Percentiles rank a stretch among this genome's conserved stretches.
Evolutionary conservation across 306 rosid species (phyloP).

Genomic region (Hippophae tibetana): DNA sequence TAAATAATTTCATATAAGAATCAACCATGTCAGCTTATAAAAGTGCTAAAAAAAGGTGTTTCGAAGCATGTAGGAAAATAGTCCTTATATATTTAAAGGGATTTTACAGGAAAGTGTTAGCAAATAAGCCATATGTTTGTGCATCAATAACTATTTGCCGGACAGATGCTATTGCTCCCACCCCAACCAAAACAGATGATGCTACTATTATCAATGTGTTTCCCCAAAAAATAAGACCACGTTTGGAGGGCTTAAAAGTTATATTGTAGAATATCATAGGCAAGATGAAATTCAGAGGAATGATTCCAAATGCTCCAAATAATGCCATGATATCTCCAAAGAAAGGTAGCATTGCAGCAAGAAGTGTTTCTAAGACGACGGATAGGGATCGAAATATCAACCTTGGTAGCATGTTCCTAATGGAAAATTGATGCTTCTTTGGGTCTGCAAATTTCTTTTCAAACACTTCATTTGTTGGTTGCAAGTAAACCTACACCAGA

Average conservation of each 20-base stretch:
- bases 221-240: slow-evolving; percentile 38
- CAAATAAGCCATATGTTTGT: slow-evolving; percentile 45
- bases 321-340: slow-evolving; percentile 71
- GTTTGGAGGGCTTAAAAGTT: slow-evolving; percentile 71
- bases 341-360: slow-evolving; percentile 85
- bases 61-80: too few species aligned
- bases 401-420: slow-evolving; percentile 54
- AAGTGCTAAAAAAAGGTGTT: too few species aligned
- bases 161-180: slow-evolving; percentile 65
- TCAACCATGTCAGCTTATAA: too few species aligned
- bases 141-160: slow-evolving; percentile 69
- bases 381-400: slow-evolving; percentile 47
- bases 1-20: too few species aligned
- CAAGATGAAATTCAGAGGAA: slow-evolving; percentile 73
- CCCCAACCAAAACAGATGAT: slow-evolving; percentile 37
- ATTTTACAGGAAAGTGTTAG: slow-evolving; percentile 17
- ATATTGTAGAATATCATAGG: slow-evolving; percentile 67
- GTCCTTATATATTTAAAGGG: too few species aligned
- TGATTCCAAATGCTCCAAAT: slow-evolving; percentile 69
- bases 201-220: slow-evolving; percentile 45
- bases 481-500: slow-evolving; percentile 52
- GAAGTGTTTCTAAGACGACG: slow-evolving; percentile 43
- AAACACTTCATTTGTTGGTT: slow-evolving; percentile 67
- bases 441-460: slow-evolving; percentile 58
- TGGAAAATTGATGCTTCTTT: slow-evolving; percentile 44